Percentiles rank a stretch among this genome's conserved stretches.
Conservation (phyloP, 75 land plant genomes). For the Pseudotsuga menziesii region DNA sequence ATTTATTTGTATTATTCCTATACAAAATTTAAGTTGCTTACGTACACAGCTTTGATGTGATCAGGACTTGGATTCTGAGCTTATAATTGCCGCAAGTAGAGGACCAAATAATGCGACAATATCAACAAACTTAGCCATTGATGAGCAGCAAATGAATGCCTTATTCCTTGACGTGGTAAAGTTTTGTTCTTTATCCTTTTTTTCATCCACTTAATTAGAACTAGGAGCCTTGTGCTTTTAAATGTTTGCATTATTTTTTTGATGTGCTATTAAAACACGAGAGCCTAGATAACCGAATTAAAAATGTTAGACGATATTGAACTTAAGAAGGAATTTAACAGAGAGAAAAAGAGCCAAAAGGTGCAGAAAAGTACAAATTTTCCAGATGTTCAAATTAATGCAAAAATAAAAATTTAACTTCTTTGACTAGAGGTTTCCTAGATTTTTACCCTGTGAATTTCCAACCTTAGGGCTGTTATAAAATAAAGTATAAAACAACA, state of each 20-base stretch:
- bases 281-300: not conserved
- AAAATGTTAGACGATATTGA: not conserved
- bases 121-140: conserved; percentile 75
- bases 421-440: too few relatives aligned
- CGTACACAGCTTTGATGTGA: not conserved
- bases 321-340: not conserved
- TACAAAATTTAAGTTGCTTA: not conserved
- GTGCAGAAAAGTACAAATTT: not conserved
- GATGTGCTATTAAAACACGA: not conserved
- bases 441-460: too few relatives aligned
- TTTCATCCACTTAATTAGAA: not conserved
- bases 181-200: not conserved
- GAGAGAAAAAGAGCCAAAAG: not conserved
- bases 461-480: too few relatives aligned
- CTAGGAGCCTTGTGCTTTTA: not conserved
- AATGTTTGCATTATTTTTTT: not conserved
- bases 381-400: too few relatives aligned
- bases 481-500: too few relatives aligned
- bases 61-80: conserved; percentile 88
- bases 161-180: conserved; percentile 60
- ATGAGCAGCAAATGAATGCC: conserved; percentile 95
- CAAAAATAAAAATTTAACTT: too few relatives aligned
- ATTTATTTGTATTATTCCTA: not conserved
- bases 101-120: conserved; percentile 71
- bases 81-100: conserved; percentile 74